A percentile compares a stretch with the other conserved stretches of the same genome.
Conservation (phyloP, 192 early-diverging fungal genomes). For the Backusella mclennaniae region DNA sequence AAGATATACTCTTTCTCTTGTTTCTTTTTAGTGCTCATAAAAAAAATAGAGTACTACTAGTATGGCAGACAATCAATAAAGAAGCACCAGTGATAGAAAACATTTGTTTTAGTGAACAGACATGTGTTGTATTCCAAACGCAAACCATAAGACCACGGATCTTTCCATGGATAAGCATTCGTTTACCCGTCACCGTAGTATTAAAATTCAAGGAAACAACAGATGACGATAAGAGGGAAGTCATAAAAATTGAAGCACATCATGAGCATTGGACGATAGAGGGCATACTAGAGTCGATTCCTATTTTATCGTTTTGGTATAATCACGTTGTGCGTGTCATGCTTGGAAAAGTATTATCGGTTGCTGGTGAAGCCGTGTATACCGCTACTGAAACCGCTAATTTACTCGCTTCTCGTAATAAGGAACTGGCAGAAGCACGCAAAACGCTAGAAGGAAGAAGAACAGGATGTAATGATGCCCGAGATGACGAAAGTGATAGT, state of each 20-base stretch:
- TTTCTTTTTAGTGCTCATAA: neutral
- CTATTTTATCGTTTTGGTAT: slow-evolving; percentile 54
- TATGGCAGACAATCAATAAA: slow-evolving; percentile 34
- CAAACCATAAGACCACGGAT: slow-evolving; percentile 51
- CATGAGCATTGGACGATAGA: slow-evolving; percentile 59
- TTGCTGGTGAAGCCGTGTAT: slow-evolving; percentile 45
- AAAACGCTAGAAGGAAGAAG: neutral
- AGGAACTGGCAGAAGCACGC: slow-evolving; percentile 7
- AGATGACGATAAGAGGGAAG: slow-evolving; percentile 23
- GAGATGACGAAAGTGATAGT: neutral
- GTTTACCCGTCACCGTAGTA: slow-evolving; percentile 46
- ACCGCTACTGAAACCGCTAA: slow-evolving; percentile 29
- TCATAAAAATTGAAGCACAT: slow-evolving; percentile 43
- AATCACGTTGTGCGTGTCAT: slow-evolving; percentile 45
- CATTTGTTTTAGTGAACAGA: slow-evolving; percentile 27
- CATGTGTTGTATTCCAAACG: slow-evolving; percentile 41
- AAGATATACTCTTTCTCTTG: neutral
- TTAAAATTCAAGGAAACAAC: slow-evolving; percentile 42
- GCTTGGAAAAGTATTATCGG: slow-evolving; percentile 42
- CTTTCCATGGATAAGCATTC: slow-evolving; percentile 44
- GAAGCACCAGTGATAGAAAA: slow-evolving; percentile 30
- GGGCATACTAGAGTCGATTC: slow-evolving; percentile 49
- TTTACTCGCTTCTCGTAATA: slow-evolving; percentile 4
- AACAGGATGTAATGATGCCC: neutral
- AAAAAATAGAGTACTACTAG: slow-evolving; percentile 22